Evolutionary conservation across 805 yeast species (phyloP), one percentile per base, ranked within the genome.

Genomic region (Lipomyces yamanashiensis): DNA sequence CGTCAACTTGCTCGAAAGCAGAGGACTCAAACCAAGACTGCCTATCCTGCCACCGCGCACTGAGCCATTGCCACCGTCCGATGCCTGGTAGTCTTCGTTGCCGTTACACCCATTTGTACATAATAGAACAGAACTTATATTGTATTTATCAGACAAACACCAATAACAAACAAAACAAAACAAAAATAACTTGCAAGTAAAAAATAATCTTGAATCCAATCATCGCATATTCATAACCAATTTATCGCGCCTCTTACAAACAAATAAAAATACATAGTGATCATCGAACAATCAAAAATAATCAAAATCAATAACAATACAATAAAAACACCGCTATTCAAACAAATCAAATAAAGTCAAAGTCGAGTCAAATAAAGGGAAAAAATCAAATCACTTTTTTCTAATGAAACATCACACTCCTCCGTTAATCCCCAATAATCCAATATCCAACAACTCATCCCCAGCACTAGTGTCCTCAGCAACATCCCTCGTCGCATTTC

Each of bases 351-450:
- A 49, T 8, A 33, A 7, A 34, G 28, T 19, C 53, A 33, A 49
- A 49, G 17, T 17, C 15, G 13, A 43, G 13, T 39, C 43, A 12
- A 39, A 39, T n/a, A 39, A 13, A n/a, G 2, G 43, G 43, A n/a
- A 39, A 37, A n/a, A 28, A 43, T 21, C 48, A 43, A n/a, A 17
- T 10, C 48, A 7, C 23, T 21, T 3, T 21, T 47, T 7, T 47
- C 34, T 28, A 28, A 28, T n/a, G n/a, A 13, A 34, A 2, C 15
- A n/a, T 44, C 36, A 34, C 2, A 40, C 36, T 19, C 19, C 51
- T 1, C 61, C 58, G 33, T 59, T 47, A n/a, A 61, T 57, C 13
- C 58, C 58, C 19, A 61, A 43, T 39, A 57, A 15, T 8, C 58
- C 53, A 17, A 55, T 53, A 17, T 41, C 58, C 47, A 50, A 40